phyloP scores from a whole-genome alignment of 306 rosid genomes.

The Prunus mongolica region DNA sequence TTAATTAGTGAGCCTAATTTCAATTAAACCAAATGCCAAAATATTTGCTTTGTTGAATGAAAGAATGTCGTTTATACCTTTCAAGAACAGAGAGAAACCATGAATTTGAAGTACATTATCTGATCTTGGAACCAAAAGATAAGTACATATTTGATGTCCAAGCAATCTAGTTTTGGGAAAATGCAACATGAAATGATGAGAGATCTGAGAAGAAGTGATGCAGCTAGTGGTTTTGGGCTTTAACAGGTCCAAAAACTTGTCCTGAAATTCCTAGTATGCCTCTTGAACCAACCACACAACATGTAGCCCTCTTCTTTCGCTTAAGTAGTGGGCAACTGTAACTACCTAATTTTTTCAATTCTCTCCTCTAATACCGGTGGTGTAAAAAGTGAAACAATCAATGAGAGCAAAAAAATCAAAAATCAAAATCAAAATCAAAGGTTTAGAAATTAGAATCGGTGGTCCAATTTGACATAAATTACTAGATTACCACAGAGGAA shows the following conservation, averaged over 20 bases:
- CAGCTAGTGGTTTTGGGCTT: background rate
- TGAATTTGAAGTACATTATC: background rate
- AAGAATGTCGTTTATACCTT: background rate
- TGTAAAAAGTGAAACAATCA: conserved; percentile 10
- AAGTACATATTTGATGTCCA: background rate
- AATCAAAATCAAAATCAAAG: background rate
- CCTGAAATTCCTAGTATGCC: conserved; percentile 1
- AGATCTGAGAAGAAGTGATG: background rate
- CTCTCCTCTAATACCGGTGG: conserved; percentile 11
- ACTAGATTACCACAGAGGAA: background rate
- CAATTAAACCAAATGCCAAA: background rate
- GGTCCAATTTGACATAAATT: background rate
- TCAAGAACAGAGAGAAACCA: conserved; percentile 1
- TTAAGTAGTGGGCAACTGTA: background rate
- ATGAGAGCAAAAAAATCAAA: background rate
- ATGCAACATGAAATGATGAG: background rate
- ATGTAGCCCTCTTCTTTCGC: conserved; percentile 15
- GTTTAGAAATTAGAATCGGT: background rate
- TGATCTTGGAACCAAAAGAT: background rate
- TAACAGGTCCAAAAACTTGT: background rate
- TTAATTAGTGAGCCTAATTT: background rate
- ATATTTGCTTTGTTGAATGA: background rate
- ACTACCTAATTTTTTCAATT: background rate
- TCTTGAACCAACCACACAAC: conserved; percentile 14
- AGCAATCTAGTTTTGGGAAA: background rate